Evolutionary conservation across 306 rosid genomes (phyloP), one percentile per base, ranked within the genome.

Genomic region (Lathyrus tuberosus): DNA sequence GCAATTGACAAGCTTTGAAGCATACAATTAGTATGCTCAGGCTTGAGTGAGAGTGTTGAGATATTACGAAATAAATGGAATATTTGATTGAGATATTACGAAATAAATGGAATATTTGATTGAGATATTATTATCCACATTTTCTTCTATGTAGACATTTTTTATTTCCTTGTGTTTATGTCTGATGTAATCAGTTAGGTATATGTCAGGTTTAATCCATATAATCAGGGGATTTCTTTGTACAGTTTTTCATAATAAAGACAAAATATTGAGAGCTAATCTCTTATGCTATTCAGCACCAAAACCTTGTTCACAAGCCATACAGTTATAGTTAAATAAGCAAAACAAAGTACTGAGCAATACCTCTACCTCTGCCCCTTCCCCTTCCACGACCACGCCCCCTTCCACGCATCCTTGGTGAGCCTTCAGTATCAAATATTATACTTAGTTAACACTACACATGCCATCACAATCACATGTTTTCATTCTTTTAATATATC

Each of bases 371-470:
- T 57, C 62, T 28, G n/a, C 85, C 89, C 76, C 91, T 80, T 38
- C 92, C 89, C 82, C 96, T 81, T 79, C 94, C 95, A 69, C 92
- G 85, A 69, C 91, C 88, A 47, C 84, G 68, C 10, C 68, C 68
- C 82, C 95, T 81, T 71, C 90, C 92, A 43, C 84, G 83, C 58
- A 82, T 69, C 76, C 87, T 76, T 62, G 89, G 96, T 0, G 88
- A 86, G 73, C 91, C 81, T 56, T 92, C 98, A 89, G 84, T 24
- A 73, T 64, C 63, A 75, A 69, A 69, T 65, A 66, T 77, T 63
- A 69, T 46, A 24, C 26, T 24, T 24, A 44, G 69, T 38, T 62
- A 41, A 40, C 20, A 26, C 56, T 37, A 71, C 20, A 51, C 62
- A 44, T 16, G 11, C 52, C 11, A 62, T 11, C 17, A 37, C 16